Base-by-base conservation (phyloP, 1,284 basidiomycete genomes). In the Cutaneotrichosporon mucoides region DNA sequence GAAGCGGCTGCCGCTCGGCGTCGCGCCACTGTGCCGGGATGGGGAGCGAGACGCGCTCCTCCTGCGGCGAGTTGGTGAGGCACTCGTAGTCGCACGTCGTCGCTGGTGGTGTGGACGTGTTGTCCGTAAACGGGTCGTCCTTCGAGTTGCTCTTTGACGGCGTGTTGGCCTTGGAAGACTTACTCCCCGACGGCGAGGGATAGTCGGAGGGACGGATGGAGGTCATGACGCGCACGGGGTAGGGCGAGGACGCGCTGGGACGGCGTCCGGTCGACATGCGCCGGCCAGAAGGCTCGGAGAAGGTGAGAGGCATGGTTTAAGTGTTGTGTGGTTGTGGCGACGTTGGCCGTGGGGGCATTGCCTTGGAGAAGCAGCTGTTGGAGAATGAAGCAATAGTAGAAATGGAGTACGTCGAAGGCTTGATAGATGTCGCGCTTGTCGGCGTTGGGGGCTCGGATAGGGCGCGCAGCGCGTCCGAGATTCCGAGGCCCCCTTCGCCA, bases 1-100 rank as follows among this genome's bases (percentile, higher is more conserved):
- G 59, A 72, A 73, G 66, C 63, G 79, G 34, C 80, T 79, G 64
- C 76, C 80, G 43, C 69, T 82, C 33, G 79, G 81, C 80, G 38
- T 63, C 62, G 5, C 34, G 46, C 51, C 48, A 51, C 4, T 36
- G 34, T 5, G 49, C 3, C 24, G 15, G 9, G 9, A 52, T 24
- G 8, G 44, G 44, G 11, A 52, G 16, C 37, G 33, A 40, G 16
- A 48, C 40, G 42, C 36, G 15, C 46, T 55, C 46, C 42, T 60
- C 49, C 42, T 60, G 51, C 4, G 59, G 46, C 10, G 37, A 41
- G 44, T n/a, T 16, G 13, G 37, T 37, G 37, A 34, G 43, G 24
- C 37, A 35, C 8, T 48, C 53, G 16, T 15, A 37, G 36, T 44
- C 42, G 10, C 16, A 13, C 34, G 16, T 5, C 10, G 33, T n/a